Conservation (phyloP, 495 filamentous ascomycete genomes). For the Sphaerosporella brunnea region DNA sequence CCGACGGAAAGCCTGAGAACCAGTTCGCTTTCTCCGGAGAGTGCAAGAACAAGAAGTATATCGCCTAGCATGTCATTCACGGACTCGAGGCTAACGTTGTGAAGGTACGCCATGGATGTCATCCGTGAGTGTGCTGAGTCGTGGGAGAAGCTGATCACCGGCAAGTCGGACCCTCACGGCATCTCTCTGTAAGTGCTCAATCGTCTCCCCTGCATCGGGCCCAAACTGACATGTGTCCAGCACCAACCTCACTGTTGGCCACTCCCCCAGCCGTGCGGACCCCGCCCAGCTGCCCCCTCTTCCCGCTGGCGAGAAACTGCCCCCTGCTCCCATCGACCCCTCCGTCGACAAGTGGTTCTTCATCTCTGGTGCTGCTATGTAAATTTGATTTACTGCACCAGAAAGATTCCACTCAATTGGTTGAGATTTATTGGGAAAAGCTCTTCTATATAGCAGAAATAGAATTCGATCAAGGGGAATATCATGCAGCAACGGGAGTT, state of each 20-base stretch:
- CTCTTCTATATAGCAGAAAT: too few species aligned
- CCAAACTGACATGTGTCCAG: constrained; percentile 29
- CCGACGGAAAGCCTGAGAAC: constrained; percentile 99
- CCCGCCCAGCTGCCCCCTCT: constrained; percentile 49
- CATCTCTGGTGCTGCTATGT: constrained; percentile 92
- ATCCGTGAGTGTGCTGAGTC: constrained; percentile 90
- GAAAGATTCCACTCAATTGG: too few species aligned
- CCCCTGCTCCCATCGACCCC: constrained; percentile 77
- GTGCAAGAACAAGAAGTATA: constrained; percentile 97
- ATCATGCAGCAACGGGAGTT: too few species aligned
- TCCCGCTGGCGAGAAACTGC: constrained; percentile 54
- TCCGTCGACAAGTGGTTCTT: constrained; percentile 99
- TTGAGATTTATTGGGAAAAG: too few species aligned
- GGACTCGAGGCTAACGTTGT: constrained; percentile 1
- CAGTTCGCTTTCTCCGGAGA: constrained; percentile 99
- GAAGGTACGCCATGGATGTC: constrained; percentile 68
- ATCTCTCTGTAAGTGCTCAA: constrained; percentile 54
- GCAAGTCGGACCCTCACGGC: constrained; percentile 57
- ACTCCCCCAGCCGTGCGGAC: constrained; percentile 50
- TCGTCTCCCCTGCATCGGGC: not conserved
- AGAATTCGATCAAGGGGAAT: too few species aligned
- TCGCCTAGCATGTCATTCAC: constrained; percentile 15
- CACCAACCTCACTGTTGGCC: constrained; percentile 55
- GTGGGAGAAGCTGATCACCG: constrained; percentile 87
- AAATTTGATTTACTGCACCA: too few species aligned